phyloP scores from a whole-genome alignment of 306 rosid species.

The Lithocarpus polystachyus region DNA sequence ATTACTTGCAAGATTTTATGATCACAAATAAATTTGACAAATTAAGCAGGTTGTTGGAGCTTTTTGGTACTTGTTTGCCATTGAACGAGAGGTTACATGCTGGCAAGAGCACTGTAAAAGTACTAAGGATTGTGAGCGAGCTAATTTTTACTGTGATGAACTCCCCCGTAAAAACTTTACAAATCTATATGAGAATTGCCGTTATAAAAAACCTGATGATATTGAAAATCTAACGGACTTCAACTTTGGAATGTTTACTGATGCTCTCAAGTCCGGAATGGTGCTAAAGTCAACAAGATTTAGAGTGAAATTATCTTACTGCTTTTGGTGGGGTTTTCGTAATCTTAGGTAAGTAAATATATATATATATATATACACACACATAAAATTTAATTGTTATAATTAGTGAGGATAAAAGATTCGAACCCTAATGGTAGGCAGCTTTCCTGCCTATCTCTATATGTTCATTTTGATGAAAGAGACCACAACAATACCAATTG shows the following conservation, averaged over 20 bases:
- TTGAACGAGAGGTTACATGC: constrained; percentile 54
- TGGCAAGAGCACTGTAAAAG: constrained; percentile 30
- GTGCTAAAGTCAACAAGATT: constrained; percentile 33
- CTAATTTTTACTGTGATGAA: constrained; percentile 26
- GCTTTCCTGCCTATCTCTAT: no score
- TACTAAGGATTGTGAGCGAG: no score
- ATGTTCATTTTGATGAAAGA: no score
- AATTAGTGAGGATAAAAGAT: no score
- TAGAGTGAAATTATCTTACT: constrained; percentile 56
- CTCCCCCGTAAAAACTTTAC: fast-evolving
- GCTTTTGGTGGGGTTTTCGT: constrained; percentile 97
- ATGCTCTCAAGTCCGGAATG: constrained; percentile 51
- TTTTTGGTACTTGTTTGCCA: constrained; percentile 70
- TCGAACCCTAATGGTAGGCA: no score
- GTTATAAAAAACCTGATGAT: constrained; percentile 21
- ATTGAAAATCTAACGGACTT: constrained; percentile 19
- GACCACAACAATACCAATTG: no score
- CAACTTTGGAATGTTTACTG: constrained; percentile 60
- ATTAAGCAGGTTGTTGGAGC: constrained; percentile 80
- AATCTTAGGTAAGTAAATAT: constrained; percentile 52
- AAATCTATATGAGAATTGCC: constrained; percentile 29
- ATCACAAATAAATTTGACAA: constrained; percentile 8
- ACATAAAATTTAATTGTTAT: neutral
- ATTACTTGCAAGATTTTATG: neutral
- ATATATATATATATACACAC: no score